Evolutionary conservation across 2,329 filamentous ascomycete species (phyloP), one percentile per base, ranked within the genome.

Genomic region (Diaporthe helianthi): DNA sequence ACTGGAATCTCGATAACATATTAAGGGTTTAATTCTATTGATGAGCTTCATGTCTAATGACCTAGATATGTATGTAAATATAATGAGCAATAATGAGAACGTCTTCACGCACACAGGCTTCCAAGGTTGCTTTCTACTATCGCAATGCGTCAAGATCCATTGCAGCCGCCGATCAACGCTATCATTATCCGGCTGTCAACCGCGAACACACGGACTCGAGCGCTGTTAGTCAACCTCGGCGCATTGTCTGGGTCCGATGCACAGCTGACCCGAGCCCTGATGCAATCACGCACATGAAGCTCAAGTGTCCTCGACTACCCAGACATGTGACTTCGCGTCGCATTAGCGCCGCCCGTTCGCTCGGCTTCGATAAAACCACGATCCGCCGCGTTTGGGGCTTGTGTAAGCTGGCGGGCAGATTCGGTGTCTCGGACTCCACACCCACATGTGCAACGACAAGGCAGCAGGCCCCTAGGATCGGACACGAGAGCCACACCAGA

Each of bases 391-490:
- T 47, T 60, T 44, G n/a, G 22, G 58, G 26, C 22, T 61, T 13
- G 41, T 46, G 58, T 31, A 60, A 46, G 58, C 29, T 5, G 7
- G 17, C 41, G 65, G 65, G n/a, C 41, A 29, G 65, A 36, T 41
- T 67, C 65, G 52, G 65, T 38, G n/a, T 67, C 38, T 41, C 65
- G 65, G 52, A 67, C 64, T 58, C 41, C 41, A 26, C 12, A 19
- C 10, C 17, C 19, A 63, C n/a, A n/a, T n/a, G n/a, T n/a, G n/a
- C n/a, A n/a, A n/a, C 17, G 44, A 31, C 44, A 63, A 8, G 58
- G 44, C 58, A 49, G 44, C n/a, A n/a, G n/a, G n/a, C 29, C 9
- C 10, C 44, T 8, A 17, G 5, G 7, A 31, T 19, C 17, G 1
- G 33, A 26, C 15, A 6, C 26, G 13, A 54, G 13, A 54, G 22